Conservation (phyloP, 2,329 filamentous ascomycete species). For the Fusarium metavorans region DNA sequence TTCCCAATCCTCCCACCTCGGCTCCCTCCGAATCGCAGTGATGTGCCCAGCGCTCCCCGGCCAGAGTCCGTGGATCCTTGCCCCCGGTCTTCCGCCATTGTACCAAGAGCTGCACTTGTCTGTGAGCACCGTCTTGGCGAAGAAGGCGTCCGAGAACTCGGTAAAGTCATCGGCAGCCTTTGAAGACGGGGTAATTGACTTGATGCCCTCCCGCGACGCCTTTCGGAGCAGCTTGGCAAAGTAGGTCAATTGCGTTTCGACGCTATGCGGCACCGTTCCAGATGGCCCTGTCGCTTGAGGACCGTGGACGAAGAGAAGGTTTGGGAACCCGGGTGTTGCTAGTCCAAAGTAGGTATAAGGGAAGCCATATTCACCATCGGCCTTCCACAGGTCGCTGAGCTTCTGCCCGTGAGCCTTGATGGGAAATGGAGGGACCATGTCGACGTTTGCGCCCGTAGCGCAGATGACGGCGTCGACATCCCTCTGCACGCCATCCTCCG, state of each 20-base stretch:
- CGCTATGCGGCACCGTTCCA: slow-evolving; percentile 74
- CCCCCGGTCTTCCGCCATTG: slow-evolving; percentile 73
- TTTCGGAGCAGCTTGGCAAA: slow-evolving; percentile 77
- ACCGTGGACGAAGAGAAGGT: slow-evolving; percentile 73
- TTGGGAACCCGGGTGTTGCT: slow-evolving; percentile 74
- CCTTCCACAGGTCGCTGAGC: slow-evolving; percentile 67
- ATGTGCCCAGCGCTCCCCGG: slow-evolving; percentile 75
- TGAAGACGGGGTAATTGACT: slow-evolving; percentile 67
- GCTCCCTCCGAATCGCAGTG: slow-evolving; percentile 67
- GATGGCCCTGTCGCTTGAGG: slow-evolving; percentile 70
- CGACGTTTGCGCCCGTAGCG: slow-evolving; percentile 74
- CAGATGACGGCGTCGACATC: slow-evolving; percentile 76
- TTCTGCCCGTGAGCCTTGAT: slow-evolving; percentile 67
- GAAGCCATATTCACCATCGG: slow-evolving; percentile 67
- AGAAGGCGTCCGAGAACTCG: slow-evolving; percentile 69
- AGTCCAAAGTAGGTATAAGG: slow-evolving; percentile 77
- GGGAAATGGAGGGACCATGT: slow-evolving; percentile 70
- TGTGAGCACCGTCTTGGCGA: slow-evolving; percentile 65
- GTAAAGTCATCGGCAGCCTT: slow-evolving; percentile 74
- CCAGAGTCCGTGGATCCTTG: slow-evolving; percentile 75
- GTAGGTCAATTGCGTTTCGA: slow-evolving; percentile 75
- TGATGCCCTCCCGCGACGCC: slow-evolving; percentile 73
- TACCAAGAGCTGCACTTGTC: slow-evolving; percentile 79
- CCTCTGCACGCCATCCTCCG: slow-evolving; percentile 65
- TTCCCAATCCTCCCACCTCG: slow-evolving; percentile 68